Conservation (phyloP, 371 early-diverging fungal genomes). For the Haplosporangium sp. region DNA sequence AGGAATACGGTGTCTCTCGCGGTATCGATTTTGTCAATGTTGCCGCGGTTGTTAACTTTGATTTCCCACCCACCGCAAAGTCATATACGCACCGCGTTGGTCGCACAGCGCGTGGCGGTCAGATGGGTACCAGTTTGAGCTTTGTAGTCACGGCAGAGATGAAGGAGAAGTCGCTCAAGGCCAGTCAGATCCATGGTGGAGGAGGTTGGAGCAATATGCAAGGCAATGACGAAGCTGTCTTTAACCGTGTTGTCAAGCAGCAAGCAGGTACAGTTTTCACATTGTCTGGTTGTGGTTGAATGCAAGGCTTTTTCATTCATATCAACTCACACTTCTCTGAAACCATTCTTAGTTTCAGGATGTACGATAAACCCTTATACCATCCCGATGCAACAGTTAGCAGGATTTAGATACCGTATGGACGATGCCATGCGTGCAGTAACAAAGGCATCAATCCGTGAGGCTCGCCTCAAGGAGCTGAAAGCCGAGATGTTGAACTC, state of each 20-base stretch:
- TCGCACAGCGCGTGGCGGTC: constrained; percentile 95
- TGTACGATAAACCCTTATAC: constrained; percentile 77
- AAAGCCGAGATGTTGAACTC: constrained; percentile 93
- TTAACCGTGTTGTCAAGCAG: constrained; percentile 77
- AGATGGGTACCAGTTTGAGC: constrained; percentile 89
- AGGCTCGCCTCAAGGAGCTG: constrained; percentile 93
- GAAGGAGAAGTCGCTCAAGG: constrained; percentile 56
- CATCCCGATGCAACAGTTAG: constrained; percentile 90
- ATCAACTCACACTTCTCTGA: not conserved
- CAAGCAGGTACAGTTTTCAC: constrained; percentile 61
- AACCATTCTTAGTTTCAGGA: constrained; percentile 57
- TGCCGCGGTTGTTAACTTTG: constrained; percentile 97
- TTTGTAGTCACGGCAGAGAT: constrained; percentile 76
- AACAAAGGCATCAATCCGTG: constrained; percentile 80
- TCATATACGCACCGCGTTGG: constrained; percentile 98
- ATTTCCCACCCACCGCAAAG: constrained; percentile 91
- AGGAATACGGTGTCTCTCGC: constrained; percentile 96
- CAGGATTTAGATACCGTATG: constrained; percentile 92
- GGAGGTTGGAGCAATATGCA: constrained; percentile 37
- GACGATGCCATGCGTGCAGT: constrained; percentile 90
- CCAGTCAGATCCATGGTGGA: constrained; percentile 39
- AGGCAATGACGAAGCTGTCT: constrained; percentile 72
- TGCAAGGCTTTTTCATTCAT: not conserved
- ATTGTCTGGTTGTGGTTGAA: not conserved
- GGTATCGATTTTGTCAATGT: constrained; percentile 98